phyloP scores from a whole-genome alignment of 441 rosid genomes.

The Pelargonium fulgidum region DNA sequence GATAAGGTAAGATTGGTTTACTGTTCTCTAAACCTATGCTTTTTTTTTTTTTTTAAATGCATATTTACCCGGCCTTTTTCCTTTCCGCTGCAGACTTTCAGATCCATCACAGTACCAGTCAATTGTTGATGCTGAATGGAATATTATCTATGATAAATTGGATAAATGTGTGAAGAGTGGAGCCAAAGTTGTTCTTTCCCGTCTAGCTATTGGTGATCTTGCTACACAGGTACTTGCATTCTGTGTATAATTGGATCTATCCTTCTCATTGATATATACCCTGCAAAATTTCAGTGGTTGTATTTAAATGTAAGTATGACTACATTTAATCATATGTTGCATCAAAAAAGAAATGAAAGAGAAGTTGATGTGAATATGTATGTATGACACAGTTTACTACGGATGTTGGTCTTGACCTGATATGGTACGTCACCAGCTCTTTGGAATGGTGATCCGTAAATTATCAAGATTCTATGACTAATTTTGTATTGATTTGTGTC shows the following conservation, averaged over 20 bases:
- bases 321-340: not conserved
- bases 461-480: not conserved
- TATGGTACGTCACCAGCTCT: not conserved
- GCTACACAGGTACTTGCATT: constrained; percentile 67
- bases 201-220: constrained; percentile 94
- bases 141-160: constrained; percentile 94
- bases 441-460: not conserved
- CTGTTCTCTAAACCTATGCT: not conserved
- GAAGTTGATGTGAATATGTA: not conserved
- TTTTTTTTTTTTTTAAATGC: not conserved
- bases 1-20: constrained; percentile 50
- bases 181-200: constrained; percentile 92
- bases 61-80: not conserved
- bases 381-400: not conserved
- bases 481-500: not conserved
- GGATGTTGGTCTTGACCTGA: not conserved
- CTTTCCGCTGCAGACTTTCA: constrained; percentile 51
- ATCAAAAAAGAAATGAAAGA: too few species aligned
- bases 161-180: constrained; percentile 92
- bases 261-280: not conserved
- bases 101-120: constrained; percentile 97
- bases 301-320: not conserved
- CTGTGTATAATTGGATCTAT: not conserved
- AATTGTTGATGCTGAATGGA: constrained; percentile 99
- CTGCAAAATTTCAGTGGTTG: too few species aligned